These are phyloP conservation scores for Saccharomycopsis amapae DNA, from an alignment of 805 yeast species.

Conservation along the genomic window DNA sequence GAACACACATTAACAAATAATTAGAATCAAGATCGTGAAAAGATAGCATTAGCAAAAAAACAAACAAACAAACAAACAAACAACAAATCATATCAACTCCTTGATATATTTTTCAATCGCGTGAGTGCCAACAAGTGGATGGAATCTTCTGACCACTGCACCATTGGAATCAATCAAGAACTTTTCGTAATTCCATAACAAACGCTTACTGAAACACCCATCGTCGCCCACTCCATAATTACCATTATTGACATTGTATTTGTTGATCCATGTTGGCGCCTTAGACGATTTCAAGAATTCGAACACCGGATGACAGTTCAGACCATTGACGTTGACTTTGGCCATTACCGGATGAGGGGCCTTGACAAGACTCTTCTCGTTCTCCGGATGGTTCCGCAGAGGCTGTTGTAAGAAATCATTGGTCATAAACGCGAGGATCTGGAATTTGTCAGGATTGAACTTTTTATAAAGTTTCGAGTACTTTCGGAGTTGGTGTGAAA, in stretches of 20 bases:
- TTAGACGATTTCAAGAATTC: constrained; percentile 55
- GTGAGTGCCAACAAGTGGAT: background rate
- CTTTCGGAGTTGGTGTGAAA: constrained; percentile 70
- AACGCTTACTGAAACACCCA: constrained; percentile 62
- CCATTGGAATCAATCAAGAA: constrained; percentile 51
- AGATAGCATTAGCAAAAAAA: background rate
- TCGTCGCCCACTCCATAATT: constrained; percentile 41
- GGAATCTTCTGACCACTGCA: constrained; percentile 35
- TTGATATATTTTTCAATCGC: background rate
- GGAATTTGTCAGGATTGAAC: constrained; percentile 57
- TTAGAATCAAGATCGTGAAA: too few species aligned
- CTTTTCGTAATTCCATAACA: constrained; percentile 57
- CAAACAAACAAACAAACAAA: background rate
- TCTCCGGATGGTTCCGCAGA: constrained; percentile 60
- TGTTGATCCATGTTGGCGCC: background rate
- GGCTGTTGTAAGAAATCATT: constrained; percentile 82
- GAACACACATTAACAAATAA: too few species aligned
- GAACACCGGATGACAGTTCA: constrained; percentile 72
- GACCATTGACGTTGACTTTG: constrained; percentile 86
- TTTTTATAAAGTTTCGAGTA: constrained; percentile 61
- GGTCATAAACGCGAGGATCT: constrained; percentile 76
- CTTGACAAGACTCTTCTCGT: constrained; percentile 65
- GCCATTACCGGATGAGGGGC: constrained; percentile 83
- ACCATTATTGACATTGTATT: background rate
- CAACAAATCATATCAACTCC: background rate